Base-by-base conservation (phyloP, 768 basidiomycete genomes). In the Amanita rubescens region DNA sequence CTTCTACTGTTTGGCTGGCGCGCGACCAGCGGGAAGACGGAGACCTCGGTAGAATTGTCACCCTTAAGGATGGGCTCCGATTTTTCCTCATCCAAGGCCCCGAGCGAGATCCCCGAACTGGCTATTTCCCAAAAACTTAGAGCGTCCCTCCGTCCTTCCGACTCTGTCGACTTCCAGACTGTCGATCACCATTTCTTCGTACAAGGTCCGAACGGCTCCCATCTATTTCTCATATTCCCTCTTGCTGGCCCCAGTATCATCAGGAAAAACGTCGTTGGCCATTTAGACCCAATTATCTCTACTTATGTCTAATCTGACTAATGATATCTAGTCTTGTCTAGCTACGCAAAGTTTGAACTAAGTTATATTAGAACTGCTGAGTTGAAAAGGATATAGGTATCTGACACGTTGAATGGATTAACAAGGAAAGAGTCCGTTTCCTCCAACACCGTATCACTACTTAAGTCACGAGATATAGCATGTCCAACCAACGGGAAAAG, bases 151-250 rank as follows among this genome's bases (percentile, higher is more conserved):
- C 63, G 62, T 27, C 66, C 68, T 53, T 63, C 63, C n/a, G 63
- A 64, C 2, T 37, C 38, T 55, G 41, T 37, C 50, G 9, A 57
- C 57, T 38, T 72, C 42, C 69, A 67, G 52, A 55, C 55, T 41
- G 60, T 75, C 12, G 62, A 73, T 5, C 66, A 79, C 60, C 67
- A 78, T 62, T 80, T 80, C 67, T 56, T 65, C 27, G 71, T 70
- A 51, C 56, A 64, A 17, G 75, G 78, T 19, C 76, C 76, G 0
- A 80, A 79, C 59, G 80, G 79, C 35, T 66, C 69, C 41, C 80
- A 81, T 61, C 71, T 69, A 22, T 77, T 68, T 58, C 71, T 80
- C 59, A 69, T 79, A 46, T 75, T 63, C 67, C 71, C 69, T 45
- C 65, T 80, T 49, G 67, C 75, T 25, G 78, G 79, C 1, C 75